phyloP scores from a whole-genome alignment of 495 filamentous ascomycete genomes.

The Penicillium desertorum region DNA sequence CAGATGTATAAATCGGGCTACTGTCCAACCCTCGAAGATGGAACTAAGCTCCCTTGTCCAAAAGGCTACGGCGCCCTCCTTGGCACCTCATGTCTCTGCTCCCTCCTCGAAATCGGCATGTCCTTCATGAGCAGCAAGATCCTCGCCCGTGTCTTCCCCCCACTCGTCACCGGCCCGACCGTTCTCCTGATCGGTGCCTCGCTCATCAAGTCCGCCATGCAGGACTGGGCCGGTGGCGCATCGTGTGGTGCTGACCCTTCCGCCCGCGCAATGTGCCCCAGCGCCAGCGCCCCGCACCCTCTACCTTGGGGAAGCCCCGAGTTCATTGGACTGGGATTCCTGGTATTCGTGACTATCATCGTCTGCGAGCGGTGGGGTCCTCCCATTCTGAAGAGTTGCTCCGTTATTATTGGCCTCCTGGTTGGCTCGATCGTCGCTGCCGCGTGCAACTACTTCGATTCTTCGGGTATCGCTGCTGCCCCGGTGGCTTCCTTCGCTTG shows the following conservation, averaged over 20 bases:
- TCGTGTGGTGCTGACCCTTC: slow-evolving; percentile 61
- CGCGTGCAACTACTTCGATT: slow-evolving; percentile 80
- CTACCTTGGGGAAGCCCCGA: slow-evolving; percentile 85
- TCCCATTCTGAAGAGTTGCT: slow-evolving; percentile 72
- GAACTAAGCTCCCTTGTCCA: slow-evolving; percentile 73
- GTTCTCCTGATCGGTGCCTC: slow-evolving; percentile 75
- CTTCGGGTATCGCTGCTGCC: slow-evolving; percentile 62
- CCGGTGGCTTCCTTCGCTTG: slow-evolving; percentile 85
- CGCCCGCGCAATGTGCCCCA: slow-evolving; percentile 65
- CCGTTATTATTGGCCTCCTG: slow-evolving; percentile 77
- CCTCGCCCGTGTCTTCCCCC: slow-evolving; percentile 80
- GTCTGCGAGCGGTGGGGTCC: slow-evolving; percentile 81
- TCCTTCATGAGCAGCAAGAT: slow-evolving; percentile 60
- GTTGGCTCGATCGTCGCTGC: slow-evolving; percentile 86
- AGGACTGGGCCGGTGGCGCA: slow-evolving; percentile 81
- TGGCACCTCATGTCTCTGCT: slow-evolving; percentile 64
- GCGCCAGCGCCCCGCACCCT: slow-evolving; percentile 69
- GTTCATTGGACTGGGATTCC: slow-evolving; percentile 87
- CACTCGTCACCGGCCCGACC: slow-evolving; percentile 82
- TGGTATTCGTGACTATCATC: slow-evolving; percentile 87
- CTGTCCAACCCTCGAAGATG: slow-evolving; percentile 64
- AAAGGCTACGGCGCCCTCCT: slow-evolving; percentile 82
- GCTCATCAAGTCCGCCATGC: slow-evolving; percentile 73
- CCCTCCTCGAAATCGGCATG: slow-evolving; percentile 44
- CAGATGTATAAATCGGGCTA: slow-evolving; percentile 86